Base-by-base conservation (phyloP, 1,284 basidiomycete species). In the Neonothopanus nambi region DNA sequence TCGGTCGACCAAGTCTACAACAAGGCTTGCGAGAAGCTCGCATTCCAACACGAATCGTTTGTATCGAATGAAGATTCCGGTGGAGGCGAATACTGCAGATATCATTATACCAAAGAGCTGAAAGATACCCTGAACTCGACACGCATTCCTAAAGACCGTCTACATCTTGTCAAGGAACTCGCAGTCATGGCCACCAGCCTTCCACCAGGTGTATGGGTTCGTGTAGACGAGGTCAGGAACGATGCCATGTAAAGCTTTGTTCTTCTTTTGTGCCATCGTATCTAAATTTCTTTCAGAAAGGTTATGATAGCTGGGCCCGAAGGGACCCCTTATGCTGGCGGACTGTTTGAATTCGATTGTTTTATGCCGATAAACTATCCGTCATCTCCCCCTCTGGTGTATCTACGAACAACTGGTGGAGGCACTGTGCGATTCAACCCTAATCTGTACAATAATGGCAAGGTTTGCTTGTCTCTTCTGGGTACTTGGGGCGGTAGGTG, bases 321-420 rank as follows among this genome's bases (percentile, higher is more conserved):
- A 51, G 75, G 71, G 26, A 81, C 80, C 17, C 81, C 79, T 2
- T 38, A 48, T 28, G 73, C 73, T 7, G 74, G 74, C 12, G 80
- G 79, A 1, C 63, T 82, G n/a, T 81, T 80, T 61, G 80, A 81
- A 63, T 82, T 82, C 56, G 80, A 82, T 60, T 77, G 77, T 57
- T 79, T 77, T 61, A 70, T 82, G 53, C 79, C 80, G 13, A 60
- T 81, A 13, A 64, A 75, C 51, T 81, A 81, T 62, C 79, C 80
- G 3, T 62, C 72, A 45, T 62, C 41, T 13, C 74, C 79, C 12
- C 80, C 79, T 18, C 65, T 68, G 47, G 67, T 81, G 67, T 73
- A 79, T 57, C 65, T 81, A 17, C 69, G 75, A 33, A 81, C 80
- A 5, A 81, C 80, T 2, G 80, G 77, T n/a, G 67, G 71, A 35